Base-by-base conservation (phyloP, 129 eudicot genomes). In the Artemisia tridentata region DNA sequence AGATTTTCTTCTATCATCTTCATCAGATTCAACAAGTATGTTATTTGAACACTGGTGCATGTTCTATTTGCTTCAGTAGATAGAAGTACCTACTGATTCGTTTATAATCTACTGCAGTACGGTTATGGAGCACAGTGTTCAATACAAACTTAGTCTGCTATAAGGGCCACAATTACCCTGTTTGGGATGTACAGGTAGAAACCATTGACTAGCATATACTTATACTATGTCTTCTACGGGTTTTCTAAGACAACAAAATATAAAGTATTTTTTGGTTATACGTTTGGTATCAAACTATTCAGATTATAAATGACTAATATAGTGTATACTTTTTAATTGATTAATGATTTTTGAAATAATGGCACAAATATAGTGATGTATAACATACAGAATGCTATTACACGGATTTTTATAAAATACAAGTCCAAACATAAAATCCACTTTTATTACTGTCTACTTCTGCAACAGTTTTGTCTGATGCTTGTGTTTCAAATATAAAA, bases 151-250 rank as follows among this genome's bases (percentile, higher is more conserved):
- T 95, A 59, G 99, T 95, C 43, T 88, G 93, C 88, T 95, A 95
- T 84, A 95, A 90, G 82, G 97, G 97, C 74, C 99, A 95, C 68
- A 95, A 95, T 81, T 95, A 85, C 82, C 97, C 99, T 70, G 99
- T 95, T 13, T 95, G 99, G 99, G 99, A 95, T 88, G 99, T 95
- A 17, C 91, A 92, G 90, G 98, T 92, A 86, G 65, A 75, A 52
- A 34, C 5, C 25, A 45, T 61, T 61, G 45, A 38, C 11, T 38
- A 38, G 45, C 10, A 8, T 38, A 38, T 38, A 38, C 2, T 38
- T 38, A 7, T 38, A 38, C 9, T 1, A 7, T 6, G 45, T 38
- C 45, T 38, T 38, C 10, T 7, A 38, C 10, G 11, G 45, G 2
- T 38, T 38, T 38, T 38, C 45, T 38, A 38, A 38, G 10, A 38